Base-by-base conservation (phyloP, 2,329 filamentous ascomycete species). In the Epichloe coenophiala region DNA sequence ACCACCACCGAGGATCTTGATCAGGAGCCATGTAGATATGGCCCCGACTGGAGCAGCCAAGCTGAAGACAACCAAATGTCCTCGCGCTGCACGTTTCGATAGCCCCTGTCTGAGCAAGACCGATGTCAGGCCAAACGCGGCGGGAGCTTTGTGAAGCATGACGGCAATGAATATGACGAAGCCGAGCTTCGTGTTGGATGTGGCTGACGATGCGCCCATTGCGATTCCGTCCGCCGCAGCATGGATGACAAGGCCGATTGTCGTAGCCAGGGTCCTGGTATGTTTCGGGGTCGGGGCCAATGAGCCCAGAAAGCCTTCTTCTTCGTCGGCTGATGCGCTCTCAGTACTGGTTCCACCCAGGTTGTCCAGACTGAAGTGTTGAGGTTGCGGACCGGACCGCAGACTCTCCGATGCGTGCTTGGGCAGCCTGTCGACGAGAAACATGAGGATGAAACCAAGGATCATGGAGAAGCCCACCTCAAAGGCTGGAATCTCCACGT, bases 61-160 rank as follows among this genome's bases (percentile, higher is more conserved):
- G 61, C 89, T 95, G 67, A 98, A 98, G 19, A 96, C 77, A 49
- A 95, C 78, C 33, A 98, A 72, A 66, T 97, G 93, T 0, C 83
- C 84, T 51, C 91, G 76, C 1, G 89, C 88, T 9, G 83, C 83
- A 42, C 91, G 81, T 66, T 94, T 97, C 12, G 86, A 88, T 1
- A 97, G 72, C 0, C 93, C 93, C 63, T 96, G 89, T 65, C 91
- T 94, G 45, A 98, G 73, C 45, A 98, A 70, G 2, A 96, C 80
- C 1, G 89, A 90, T 0, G 91, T 97, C 45, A 98, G 71, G 0
- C 93, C 93, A 69, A 98, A 98, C 0, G 93, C 90, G 1, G 93
- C 93, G 0, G 90, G 91, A 1, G 89, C 91, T 70, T 97, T 98
- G 68, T 98, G 93, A 5, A 97, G 80, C 86, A 98, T 94, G 58